phyloP scores from a whole-genome alignment of 1,139 yeast species.

The Spathaspora sp. region DNA sequence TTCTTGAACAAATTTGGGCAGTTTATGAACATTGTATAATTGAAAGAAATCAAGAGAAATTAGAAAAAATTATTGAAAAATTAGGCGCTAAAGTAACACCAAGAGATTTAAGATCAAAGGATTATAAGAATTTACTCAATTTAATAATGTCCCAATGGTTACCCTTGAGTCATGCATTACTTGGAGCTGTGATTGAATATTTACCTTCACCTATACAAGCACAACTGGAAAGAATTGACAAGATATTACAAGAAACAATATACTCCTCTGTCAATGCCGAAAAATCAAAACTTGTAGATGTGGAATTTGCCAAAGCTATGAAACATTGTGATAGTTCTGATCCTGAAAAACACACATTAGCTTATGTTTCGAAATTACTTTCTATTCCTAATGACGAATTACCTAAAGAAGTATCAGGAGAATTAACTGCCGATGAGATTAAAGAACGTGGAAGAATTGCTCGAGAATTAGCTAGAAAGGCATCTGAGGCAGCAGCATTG shows the following conservation, averaged over 20 bases:
- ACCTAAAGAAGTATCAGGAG: slow-evolving; percentile 51
- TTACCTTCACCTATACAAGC: slow-evolving; percentile 82
- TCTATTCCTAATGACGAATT: slow-evolving; percentile 81
- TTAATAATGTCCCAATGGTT: slow-evolving; percentile 92
- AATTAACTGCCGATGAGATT: slow-evolving; percentile 56
- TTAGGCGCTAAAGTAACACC: slow-evolving; percentile 69
- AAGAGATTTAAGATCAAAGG: slow-evolving; percentile 80
- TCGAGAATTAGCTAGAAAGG: slow-evolving; percentile 65
- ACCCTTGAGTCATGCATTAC: slow-evolving; percentile 83
- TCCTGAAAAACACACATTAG: slow-evolving; percentile 61
- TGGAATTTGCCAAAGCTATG: slow-evolving; percentile 55
- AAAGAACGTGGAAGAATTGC: slow-evolving; percentile 68
- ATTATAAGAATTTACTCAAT: slow-evolving; percentile 59
- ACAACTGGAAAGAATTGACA: slow-evolving; percentile 69
- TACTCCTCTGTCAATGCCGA: slow-evolving; percentile 45
- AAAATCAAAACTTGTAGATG: slow-evolving; percentile 39
- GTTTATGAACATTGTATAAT: slow-evolving; percentile 71
- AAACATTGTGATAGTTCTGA: slow-evolving; percentile 54
- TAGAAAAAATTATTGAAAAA: slow-evolving; percentile 72
- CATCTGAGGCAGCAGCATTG: slow-evolving; percentile 58
- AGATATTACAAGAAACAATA: slow-evolving; percentile 53
- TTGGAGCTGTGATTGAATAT: slow-evolving; percentile 80
- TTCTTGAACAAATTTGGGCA: slow-evolving; percentile 91
- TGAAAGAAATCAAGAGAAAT: slow-evolving; percentile 66
- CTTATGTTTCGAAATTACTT: slow-evolving; percentile 86